phyloP scores from a whole-genome alignment of 768 basidiomycete species.

The Lactarius akahatsu region DNA sequence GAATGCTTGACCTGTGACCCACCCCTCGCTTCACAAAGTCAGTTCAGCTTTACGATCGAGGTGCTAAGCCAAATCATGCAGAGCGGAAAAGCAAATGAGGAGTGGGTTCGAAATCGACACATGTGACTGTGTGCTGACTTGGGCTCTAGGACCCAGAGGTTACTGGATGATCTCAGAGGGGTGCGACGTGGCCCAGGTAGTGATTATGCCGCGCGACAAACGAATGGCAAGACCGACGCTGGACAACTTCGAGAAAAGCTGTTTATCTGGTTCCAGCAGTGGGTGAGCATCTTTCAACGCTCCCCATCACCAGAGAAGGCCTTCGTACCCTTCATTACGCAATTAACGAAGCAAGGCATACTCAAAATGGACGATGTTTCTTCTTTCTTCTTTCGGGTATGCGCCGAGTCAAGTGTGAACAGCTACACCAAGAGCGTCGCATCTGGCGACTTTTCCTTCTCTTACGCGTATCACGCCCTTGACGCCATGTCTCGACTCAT shows the following conservation, averaged over 20 bases:
- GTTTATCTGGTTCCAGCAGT: constrained; percentile 85
- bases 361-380: constrained; percentile 94
- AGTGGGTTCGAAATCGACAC: constrained; percentile 50
- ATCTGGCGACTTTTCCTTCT: constrained; percentile 65
- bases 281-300: constrained; percentile 92
- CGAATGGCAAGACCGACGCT: constrained; percentile 65
- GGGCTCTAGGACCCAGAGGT: constrained; percentile 53
- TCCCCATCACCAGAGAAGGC: constrained; percentile 90
- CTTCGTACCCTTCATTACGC: constrained; percentile 96
- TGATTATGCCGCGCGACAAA: constrained; percentile 40
- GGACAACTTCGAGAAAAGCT: constrained; percentile 75
- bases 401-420: constrained; percentile 90
- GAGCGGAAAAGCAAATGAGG: constrained; percentile 77
- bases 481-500: constrained; percentile 95
- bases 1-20: constrained; percentile 83
- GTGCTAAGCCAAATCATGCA: constrained; percentile 73
- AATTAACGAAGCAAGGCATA: constrained; percentile 94
- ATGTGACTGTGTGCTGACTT: constrained; percentile 16
- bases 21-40: constrained; percentile 74
- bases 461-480: constrained; percentile 84
- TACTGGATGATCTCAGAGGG: constrained; percentile 83
- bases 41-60: constrained; percentile 79
- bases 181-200: constrained; percentile 51
- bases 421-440: constrained; percentile 77
- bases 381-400: constrained; percentile 97